Evolutionary conservation across 1,284 basidiomycete genomes (phyloP).

Genomic region (Rhodotorula sp.): DNA sequence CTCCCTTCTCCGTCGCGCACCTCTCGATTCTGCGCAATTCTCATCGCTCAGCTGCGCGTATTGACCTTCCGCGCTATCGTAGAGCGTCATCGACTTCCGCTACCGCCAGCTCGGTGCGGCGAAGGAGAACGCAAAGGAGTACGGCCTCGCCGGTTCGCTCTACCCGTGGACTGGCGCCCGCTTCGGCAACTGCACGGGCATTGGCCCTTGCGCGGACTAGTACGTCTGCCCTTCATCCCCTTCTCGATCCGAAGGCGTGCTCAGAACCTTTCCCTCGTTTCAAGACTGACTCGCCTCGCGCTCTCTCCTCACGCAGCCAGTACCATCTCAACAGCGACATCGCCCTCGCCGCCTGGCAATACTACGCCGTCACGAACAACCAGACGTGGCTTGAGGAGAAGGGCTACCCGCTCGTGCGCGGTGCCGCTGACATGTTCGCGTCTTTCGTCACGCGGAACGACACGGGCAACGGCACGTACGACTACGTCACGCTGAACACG

Average conservation of each 20-base stretch:
- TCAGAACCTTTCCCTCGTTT: too few species aligned
- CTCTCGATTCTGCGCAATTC: neutral
- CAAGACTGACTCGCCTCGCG: neutral
- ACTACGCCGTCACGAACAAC: slow-evolving; percentile 44
- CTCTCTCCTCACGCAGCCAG: slow-evolving; percentile 16
- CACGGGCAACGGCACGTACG: slow-evolving; percentile 17
- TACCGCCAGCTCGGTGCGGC: slow-evolving; percentile 40
- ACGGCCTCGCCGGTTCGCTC: slow-evolving; percentile 38
- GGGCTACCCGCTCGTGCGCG: slow-evolving; percentile 44
- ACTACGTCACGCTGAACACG: slow-evolving; percentile 37
- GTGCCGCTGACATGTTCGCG: slow-evolving; percentile 44
- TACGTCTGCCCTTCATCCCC: neutral
- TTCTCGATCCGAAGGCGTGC: too few species aligned
- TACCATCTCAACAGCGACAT: slow-evolving; percentile 48
- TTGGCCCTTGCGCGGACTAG: slow-evolving; percentile 21
- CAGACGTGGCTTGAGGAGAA: slow-evolving; percentile 40
- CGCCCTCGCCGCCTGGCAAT: slow-evolving; percentile 41
- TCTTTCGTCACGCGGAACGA: slow-evolving; percentile 37
- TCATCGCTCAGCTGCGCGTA: too few species aligned
- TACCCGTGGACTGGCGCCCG: slow-evolving; percentile 46
- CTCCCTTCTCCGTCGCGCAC: neutral
- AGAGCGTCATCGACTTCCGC: slow-evolving; percentile 44
- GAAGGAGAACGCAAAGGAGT: slow-evolving; percentile 28
- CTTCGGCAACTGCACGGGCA: slow-evolving; percentile 41
- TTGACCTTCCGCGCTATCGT: neutral